These are phyloP conservation scores for Quercus berberidifolia DNA, from an alignment of 306 rosid genomes.

Conservation along the genomic window DNA sequence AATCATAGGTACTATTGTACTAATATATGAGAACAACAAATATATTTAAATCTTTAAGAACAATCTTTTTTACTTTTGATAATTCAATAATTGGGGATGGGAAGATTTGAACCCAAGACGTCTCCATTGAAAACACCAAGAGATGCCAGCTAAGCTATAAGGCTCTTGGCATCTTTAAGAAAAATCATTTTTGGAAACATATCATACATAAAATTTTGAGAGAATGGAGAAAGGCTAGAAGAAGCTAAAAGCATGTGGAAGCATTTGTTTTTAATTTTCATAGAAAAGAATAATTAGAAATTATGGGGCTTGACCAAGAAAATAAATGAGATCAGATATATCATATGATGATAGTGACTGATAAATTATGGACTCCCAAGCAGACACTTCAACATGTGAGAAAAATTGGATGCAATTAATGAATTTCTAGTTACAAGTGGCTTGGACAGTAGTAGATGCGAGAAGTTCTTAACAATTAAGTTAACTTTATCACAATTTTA, in stretches of 20 bases:
- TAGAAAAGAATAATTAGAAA: not conserved
- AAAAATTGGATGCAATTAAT: not conserved
- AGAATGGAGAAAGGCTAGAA: not conserved
- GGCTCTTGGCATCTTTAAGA: not conserved
- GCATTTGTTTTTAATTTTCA: not conserved
- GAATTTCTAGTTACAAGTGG: not conserved
- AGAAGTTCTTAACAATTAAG: not conserved
- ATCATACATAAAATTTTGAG: not conserved
- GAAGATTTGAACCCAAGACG: no score
- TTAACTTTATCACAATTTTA: not conserved
- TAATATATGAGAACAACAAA: not conserved
- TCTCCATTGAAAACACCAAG: no score
- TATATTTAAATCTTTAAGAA: not conserved
- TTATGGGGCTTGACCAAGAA: not conserved
- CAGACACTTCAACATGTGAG: not conserved
- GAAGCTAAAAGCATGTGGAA: not conserved
- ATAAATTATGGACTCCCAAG: not conserved
- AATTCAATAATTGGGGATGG: no score
- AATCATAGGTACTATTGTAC: not conserved
- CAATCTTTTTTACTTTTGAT: not conserved
- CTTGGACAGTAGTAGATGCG: conserved; percentile 5
- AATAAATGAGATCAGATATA: not conserved
- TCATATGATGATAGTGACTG: not conserved
- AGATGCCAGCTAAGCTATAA: no score
- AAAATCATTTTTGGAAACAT: not conserved